phyloP scores from a whole-genome alignment of 2,329 filamentous ascomycete genomes.

The Aspergillus sergii region DNA sequence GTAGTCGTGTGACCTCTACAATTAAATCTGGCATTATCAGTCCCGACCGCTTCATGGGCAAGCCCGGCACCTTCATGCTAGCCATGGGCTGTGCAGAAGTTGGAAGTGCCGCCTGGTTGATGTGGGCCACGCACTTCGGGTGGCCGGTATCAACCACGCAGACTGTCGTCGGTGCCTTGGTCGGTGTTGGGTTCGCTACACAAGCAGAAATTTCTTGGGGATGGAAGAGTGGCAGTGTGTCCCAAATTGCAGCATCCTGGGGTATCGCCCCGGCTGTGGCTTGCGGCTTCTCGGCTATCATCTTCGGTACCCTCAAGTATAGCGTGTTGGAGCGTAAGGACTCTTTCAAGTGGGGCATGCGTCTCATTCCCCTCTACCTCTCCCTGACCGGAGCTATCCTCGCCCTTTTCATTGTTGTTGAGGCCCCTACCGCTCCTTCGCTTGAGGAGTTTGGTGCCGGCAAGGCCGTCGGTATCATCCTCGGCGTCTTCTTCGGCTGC shows the following conservation, averaged over 20 bases:
- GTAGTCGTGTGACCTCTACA: slow-evolving; percentile 48
- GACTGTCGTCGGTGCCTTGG: slow-evolving; percentile 42
- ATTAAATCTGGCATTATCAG: slow-evolving; percentile 50
- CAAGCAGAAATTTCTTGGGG: slow-evolving; percentile 27
- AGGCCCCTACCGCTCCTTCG: slow-evolving; percentile 27
- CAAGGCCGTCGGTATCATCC: slow-evolving; percentile 27
- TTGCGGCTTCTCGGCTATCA: slow-evolving; percentile 50
- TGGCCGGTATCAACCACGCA: slow-evolving; percentile 48
- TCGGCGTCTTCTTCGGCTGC: slow-evolving; percentile 31
- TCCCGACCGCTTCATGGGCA: slow-evolving; percentile 38
- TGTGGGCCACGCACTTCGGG: slow-evolving; percentile 37
- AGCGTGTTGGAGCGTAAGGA: slow-evolving; percentile 53
- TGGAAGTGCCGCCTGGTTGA: slow-evolving; percentile 42
- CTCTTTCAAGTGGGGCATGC: slow-evolving; percentile 53
- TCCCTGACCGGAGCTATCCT: slow-evolving; percentile 53
- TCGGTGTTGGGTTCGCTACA: slow-evolving; percentile 31
- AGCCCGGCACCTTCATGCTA: slow-evolving; percentile 42
- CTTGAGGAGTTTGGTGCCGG: slow-evolving; percentile 30
- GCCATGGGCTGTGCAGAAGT: slow-evolving; percentile 41
- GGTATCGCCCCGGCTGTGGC: slow-evolving; percentile 54
- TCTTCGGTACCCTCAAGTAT: slow-evolving; percentile 55
- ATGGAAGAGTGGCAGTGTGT: slow-evolving; percentile 49
- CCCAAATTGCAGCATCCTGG: slow-evolving; percentile 53
- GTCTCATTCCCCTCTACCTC: slow-evolving; percentile 53
- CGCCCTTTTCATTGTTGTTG: slow-evolving; percentile 61